phyloP scores from a whole-genome alignment of 2,329 filamentous ascomycete genomes.

The Colletotrichum orchidophilum region DNA sequence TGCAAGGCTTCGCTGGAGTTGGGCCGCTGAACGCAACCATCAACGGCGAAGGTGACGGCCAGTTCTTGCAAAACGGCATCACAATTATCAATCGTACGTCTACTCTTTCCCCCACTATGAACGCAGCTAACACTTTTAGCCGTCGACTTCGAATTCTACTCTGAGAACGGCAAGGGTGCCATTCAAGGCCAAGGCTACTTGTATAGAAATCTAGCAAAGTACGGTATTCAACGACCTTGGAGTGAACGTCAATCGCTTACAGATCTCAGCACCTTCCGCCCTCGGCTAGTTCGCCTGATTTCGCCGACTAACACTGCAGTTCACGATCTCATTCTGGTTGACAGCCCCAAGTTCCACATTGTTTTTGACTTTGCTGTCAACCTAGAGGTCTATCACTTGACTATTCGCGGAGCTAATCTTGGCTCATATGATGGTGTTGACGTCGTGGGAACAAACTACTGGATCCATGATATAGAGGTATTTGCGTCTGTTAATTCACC shows the following conservation, averaged over 20 bases:
- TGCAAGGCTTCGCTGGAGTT: not conserved
- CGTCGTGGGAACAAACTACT: not conserved
- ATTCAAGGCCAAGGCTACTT: not conserved
- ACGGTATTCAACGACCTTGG: not conserved
- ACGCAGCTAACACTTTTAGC: not conserved
- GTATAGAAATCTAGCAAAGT: not conserved
- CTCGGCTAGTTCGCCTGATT: not conserved
- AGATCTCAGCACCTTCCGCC: not conserved
- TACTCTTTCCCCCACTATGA: not conserved
- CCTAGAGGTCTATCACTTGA: not conserved
- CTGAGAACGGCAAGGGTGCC: not conserved
- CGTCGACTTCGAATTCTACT: not conserved
- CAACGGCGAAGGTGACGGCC: constrained; percentile 2
- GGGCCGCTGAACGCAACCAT: constrained; percentile 3
- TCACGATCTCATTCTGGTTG: not conserved
- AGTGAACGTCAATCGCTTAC: not conserved
- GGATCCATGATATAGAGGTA: not conserved
- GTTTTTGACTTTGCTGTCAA: not conserved
- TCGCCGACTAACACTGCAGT: not conserved
- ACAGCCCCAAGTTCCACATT: not conserved
- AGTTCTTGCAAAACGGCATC: not conserved
- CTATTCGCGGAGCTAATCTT: not conserved
- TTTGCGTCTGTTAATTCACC: not conserved
- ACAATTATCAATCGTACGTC: not conserved
- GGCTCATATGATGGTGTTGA: not conserved